Conservation (phyloP, 441 rosid species). For the Adansonia rubrostipa region DNA sequence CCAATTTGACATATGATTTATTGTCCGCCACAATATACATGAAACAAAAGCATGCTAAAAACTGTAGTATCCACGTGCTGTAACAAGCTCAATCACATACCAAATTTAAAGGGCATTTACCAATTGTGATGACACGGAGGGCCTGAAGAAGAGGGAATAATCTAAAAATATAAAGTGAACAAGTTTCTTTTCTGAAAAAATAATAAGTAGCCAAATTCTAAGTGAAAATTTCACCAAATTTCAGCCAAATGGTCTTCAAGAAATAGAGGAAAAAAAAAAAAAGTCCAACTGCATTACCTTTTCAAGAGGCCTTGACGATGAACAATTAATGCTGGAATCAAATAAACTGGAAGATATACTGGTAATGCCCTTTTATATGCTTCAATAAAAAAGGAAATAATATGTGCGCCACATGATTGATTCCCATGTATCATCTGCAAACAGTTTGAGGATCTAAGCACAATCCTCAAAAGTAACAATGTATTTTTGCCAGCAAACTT, state of each 20-base stretch:
- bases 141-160: neutral
- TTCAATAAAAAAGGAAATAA: conserved; percentile 63
- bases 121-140: neutral
- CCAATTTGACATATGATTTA: neutral
- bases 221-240: neutral
- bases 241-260: neutral
- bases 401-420: conserved; percentile 69
- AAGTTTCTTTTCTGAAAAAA: neutral
- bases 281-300: conserved; percentile 48
- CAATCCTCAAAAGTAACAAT: conserved; percentile 14
- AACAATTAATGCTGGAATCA: conserved; percentile 88
- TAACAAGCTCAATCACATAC: neutral
- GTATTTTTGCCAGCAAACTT: neutral
- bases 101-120: conserved; percentile 17
- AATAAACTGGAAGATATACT: conserved; percentile 88
- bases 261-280: neutral
- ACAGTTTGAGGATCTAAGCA: conserved; percentile 28
- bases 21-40: neutral
- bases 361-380: conserved; percentile 88
- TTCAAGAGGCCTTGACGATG: conserved; percentile 82
- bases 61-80: neutral
- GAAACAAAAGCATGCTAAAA: conserved; percentile 2
- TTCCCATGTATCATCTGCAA: conserved; percentile 89
- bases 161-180: neutral
- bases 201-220: neutral